Base-by-base conservation (phyloP, 805 yeast genomes). In the Wilhelminamyces savonicus region DNA sequence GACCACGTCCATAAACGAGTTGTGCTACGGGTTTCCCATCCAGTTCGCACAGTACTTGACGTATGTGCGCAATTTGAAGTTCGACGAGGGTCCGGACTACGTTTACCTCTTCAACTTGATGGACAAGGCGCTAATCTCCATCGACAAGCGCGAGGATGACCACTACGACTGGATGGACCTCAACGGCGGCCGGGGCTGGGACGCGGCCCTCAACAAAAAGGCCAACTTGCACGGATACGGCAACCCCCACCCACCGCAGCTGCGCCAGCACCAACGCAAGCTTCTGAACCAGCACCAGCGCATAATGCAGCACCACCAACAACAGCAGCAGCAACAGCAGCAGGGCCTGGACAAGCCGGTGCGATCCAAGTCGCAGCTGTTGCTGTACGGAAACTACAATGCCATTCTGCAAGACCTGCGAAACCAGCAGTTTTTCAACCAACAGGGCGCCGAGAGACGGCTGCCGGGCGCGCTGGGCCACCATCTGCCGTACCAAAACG, bases 111-210 rank as follows among this genome's bases (percentile, higher is more conserved):
- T 92, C 32, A 74, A 73, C 36, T 64, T 92, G 37, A 69, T 92
- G 69, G 72, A 85, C 40, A 77, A 84, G 37, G 92, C 87, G 0
- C 62, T 92, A 38, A 78, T 76, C 29, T 78, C 81, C 20, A 68
- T 80, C 30, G 82, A 78, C 28, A 56, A 56, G 21, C 82, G 78
- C 29, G 47, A 35, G 24, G 97, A 92, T 59, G 94, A 84, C 26
- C 88, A 84, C 49, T 92, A 87, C 59, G 98, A 92, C 65, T 92
- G 98, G 98, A 85, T 87, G 95, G 83, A 82, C 48, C 69, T 92
- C 44, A 92, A 92, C 54, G 85, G 83, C 33, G 97, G 97, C 36
- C 78, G 80, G 55, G 97, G 97, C 31, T 90, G 96, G 95, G 97
- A 92, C 60, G 74, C 84, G 18, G 66, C 82, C 13, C 76, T 82